Evolutionary conservation across 768 basidiomycete species (phyloP).

Genomic region (Amanita molliuscula): DNA sequence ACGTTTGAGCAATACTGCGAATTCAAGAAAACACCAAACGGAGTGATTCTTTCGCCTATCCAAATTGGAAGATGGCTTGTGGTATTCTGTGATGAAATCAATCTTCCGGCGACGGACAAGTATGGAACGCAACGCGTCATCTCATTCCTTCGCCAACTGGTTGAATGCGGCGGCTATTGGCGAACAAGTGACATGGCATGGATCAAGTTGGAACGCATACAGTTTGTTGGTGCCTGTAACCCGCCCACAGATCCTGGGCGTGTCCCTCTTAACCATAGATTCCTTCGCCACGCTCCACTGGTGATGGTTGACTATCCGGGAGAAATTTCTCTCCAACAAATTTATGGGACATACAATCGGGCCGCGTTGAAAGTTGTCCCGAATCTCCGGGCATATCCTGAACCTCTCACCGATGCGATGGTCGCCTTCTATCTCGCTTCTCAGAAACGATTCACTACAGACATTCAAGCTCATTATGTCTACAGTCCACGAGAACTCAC

Average conservation of each 20-base stretch:
- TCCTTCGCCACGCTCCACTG: conserved; percentile 93
- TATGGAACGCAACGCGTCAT: conserved; percentile 99
- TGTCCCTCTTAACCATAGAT: conserved; percentile 95
- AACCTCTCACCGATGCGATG: conserved; percentile 96
- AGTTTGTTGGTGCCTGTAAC: conserved; percentile 99
- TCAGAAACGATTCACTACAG: conserved; percentile 90
- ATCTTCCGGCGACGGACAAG: conserved; percentile 91
- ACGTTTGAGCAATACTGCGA: conserved; percentile 99
- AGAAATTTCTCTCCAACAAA: conserved; percentile 92
- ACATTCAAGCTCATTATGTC: conserved; percentile 96
- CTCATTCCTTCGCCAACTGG: conserved; percentile 94
- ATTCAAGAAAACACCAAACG: conserved; percentile 96
- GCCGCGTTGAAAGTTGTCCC: conserved; percentile 94
- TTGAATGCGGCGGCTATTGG: conserved; percentile 94
- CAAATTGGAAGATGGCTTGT: conserved; percentile 98
- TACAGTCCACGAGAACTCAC: conserved; percentile 99
- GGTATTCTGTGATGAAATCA: conserved; percentile 99
- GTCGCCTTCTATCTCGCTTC: conserved; percentile 92
- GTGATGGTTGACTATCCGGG: conserved; percentile 99
- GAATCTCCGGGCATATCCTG: conserved; percentile 83
- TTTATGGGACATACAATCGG: conserved; percentile 96
- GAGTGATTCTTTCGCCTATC: conserved; percentile 87
- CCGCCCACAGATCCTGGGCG: conserved; percentile 98
- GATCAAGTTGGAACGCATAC: conserved; percentile 97
- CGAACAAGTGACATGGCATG: conserved; percentile 89